Base-by-base conservation (phyloP, 139 green algal genomes). In the Penium margaritaceum region DNA sequence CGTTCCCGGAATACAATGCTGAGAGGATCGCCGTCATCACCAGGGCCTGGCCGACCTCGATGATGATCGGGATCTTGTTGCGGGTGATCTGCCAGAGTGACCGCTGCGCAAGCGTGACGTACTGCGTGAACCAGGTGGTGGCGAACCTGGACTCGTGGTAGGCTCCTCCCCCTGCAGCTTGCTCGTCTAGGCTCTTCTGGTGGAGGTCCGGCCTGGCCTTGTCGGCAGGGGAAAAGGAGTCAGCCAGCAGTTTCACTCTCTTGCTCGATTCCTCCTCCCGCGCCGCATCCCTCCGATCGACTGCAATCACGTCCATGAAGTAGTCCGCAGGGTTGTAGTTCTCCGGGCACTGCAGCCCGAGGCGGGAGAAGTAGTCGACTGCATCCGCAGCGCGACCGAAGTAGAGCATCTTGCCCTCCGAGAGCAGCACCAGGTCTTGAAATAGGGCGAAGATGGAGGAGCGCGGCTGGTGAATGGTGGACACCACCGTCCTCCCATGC, bases 231-330 rank as follows among this genome's bases (percentile, higher is more conserved):
- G n/a, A n/a, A n/a, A n/a, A n/a, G n/a, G 15, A 73, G 63, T 72
- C 36, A 41, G 53, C 44, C 19, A 74, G 55, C 61, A 19, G 5
- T 30, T 77, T 14, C 17, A 76, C 57, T 61, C 68, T 61, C 30
- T 5, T 30, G 32, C 12, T 60, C 12, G 29, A 57, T n/a, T 73
- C 57, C 9, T 14, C 30, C 57, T 76, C 68, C 12, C 17, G 32
- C 69, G 71, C 44, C 9, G 41, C 19, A 74, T 74, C 15, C 5
- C 71, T 17, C 9, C 5, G n/a, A 71, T 78, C 71, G 32, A 69
- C 12, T 5, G 71, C 83, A n/a, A 78, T 79, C 9, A 83, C 12
- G 58, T 81, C 75, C 51, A 84, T 57, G 70, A 81, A 81, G 39
- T 63, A 81, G n/a, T 81, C 75, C n/a, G n/a, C n/a, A n/a, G 64